Base-by-base conservation (phyloP, 495 filamentous ascomycete genomes). In the Aspergillus incahuasiensis region DNA sequence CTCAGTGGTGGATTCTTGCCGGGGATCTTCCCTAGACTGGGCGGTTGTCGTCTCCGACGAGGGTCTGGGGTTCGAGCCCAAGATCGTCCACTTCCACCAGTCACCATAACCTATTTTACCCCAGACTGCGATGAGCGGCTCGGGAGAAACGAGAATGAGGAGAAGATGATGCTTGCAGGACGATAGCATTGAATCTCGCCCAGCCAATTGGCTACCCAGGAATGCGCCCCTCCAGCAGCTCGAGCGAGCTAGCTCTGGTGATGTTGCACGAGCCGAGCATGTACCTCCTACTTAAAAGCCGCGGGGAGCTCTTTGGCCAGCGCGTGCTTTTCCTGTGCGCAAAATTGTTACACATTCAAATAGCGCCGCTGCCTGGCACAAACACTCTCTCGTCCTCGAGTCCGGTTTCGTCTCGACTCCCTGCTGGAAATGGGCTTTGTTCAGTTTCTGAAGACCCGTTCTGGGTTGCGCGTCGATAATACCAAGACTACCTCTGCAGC, bases 401-500 rank as follows among this genome's bases (percentile, higher is more conserved):
- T 40, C 8, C 12, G 9, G 12, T 7, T 28, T 38, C 15, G 16
- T 6, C 16, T 39, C 20, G 35, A 38, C 25, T 8, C 28, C 42
- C 24, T 12, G 34, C 22, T 12, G 44, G 56, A 8, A 6, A 72
- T 72, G 69, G 66, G 66, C 1, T 34, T 72, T 16, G 58, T 60
- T 44, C 34, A 58, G 1, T 61, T 71, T 52, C n/a, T 74, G 22
- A 68, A 69, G 39, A 66, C 48, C 35, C 69, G 71, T 6, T 69
- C 69, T 6, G 63, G 66, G 39, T 57, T 73, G 22, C 58, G 65
- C 16, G 60, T 72, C 15, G 70, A 75, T 50, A 71, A 84, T 59
- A 68, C 76, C 49, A 69, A 72, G 63, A 77, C 70, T 18, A 86
- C 83, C 4, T 74, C 70, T 3, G 82, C 82, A 0, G 79, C 79